Evolutionary conservation across 805 yeast genomes (phyloP).

Genomic region (Saccharomycopsis babjevae): DNA sequence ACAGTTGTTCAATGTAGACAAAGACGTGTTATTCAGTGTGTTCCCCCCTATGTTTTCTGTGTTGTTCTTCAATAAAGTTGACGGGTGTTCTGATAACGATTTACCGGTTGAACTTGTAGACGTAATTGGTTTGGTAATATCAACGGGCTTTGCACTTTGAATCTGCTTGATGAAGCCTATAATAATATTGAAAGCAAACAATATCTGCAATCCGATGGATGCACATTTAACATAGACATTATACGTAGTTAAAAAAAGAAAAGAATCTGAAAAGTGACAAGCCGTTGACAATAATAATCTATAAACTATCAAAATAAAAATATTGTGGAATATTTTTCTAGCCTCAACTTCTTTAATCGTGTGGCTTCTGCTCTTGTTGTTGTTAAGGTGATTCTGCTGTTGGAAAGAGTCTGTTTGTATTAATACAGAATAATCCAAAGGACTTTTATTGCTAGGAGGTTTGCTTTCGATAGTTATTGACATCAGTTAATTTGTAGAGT

Average conservation of each 20-base stretch:
- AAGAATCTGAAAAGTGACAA: not conserved
- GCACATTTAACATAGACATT: not conserved
- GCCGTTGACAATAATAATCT: not conserved
- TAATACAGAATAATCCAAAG: not conserved
- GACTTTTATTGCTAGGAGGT: not conserved
- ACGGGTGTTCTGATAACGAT: not conserved
- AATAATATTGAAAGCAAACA: not conserved
- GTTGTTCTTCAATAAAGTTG: not conserved
- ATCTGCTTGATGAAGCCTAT: not conserved
- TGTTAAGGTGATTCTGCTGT: not conserved
- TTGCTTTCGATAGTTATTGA: not conserved
- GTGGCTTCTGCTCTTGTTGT: not conserved
- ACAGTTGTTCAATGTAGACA: not conserved
- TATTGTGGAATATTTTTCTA: not conserved
- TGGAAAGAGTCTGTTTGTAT: not conserved
- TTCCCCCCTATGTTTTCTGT: not conserved
- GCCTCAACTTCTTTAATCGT: not conserved
- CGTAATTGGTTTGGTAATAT: not conserved
- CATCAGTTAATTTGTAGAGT: not conserved
- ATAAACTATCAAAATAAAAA: not conserved
- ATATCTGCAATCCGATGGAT: not conserved
- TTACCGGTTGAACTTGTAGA: not conserved
- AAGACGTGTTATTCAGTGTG: not conserved
- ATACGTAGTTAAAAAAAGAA: not conserved
- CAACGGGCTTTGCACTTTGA: not conserved